Base-by-base conservation (phyloP, 305 asterid genomes). In the Fraxinus greggii region DNA sequence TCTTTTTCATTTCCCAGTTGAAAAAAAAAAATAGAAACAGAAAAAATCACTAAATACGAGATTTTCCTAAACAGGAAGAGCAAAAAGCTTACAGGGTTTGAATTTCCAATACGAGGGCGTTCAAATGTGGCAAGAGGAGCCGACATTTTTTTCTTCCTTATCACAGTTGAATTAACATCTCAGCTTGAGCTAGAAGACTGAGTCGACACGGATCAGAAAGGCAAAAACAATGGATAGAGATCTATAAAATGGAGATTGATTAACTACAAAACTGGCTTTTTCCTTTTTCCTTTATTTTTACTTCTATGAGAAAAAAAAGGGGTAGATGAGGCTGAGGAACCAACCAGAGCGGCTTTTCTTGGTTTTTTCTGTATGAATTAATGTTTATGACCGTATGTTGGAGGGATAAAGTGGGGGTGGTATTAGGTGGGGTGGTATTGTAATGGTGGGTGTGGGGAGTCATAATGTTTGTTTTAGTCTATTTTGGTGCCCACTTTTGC, bases 71-170 rank as follows among this genome's bases (percentile, higher is more conserved):
- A 33, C 72, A 78, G 1, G 28, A 33, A 26, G 74, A 23, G 24
- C 1, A 6, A 65, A 40, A 77, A 59, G 17, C 35, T 51, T 91
- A 96, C 99, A 97, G 97, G 85, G 83, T 94, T 93, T n/a, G 98
- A 89, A 83, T 92, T 86, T 67, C 93, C 95, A 77, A 88, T 85
- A 35, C 98, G 97, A 72, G 99, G 97, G 75, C 98, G 95, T 83
- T 93, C 97, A 87, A 94, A 90, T 86, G 98, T 92, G 79, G 98
- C 90, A 31, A 95, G 87, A 75, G 98, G 85, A 63, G 95, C 97
- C 83, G 98, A 90, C 98, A 95, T 94, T 90, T 86, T 83, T 78
- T 79, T 76, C 24, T 32, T 61, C 40, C 26, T 21, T 15, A 6
- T 83, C 82, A 65, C 75, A 73, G 81, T 51, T 36, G 90, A 79